Conservation (phyloP, 306 rosid genomes). For the Spatholobus suberectus region DNA sequence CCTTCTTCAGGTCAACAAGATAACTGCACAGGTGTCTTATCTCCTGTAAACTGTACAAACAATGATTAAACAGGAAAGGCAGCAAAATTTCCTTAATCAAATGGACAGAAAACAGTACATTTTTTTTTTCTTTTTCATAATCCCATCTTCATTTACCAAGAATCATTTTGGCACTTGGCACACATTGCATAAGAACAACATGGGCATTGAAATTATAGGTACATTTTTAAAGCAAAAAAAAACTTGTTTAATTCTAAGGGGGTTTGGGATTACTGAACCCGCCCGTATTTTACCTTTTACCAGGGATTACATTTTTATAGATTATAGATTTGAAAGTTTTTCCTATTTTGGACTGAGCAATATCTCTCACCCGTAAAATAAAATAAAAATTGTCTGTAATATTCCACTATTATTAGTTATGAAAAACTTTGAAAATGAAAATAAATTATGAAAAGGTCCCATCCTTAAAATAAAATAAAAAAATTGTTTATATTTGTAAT, state of each 20-base stretch:
- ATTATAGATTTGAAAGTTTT: too few species aligned
- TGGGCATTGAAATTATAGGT: not conserved
- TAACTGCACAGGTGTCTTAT: slow-evolving; percentile 66
- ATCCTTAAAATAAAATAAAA: too few species aligned
- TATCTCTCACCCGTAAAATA: too few species aligned
- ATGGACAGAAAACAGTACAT: not conserved
- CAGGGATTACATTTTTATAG: too few species aligned
- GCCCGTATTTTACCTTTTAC: not conserved
- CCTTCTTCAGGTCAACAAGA: slow-evolving; percentile 82
- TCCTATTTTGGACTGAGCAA: too few species aligned
- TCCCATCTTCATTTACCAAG: not conserved
- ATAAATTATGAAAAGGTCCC: too few species aligned
- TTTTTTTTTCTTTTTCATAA: not conserved
- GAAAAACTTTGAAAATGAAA: too few species aligned
- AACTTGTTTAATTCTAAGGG: not conserved
- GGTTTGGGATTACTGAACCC: not conserved
- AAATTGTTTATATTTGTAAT: too few species aligned
- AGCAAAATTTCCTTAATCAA: not conserved
- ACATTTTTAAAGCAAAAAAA: not conserved
- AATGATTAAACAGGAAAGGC: slow-evolving; percentile 2
- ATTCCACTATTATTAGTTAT: too few species aligned
- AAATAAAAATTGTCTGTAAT: too few species aligned
- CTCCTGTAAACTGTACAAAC: slow-evolving; percentile 57
- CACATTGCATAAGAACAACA: not conserved
- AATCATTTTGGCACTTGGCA: not conserved